Conservation (phyloP, 2,329 filamentous ascomycete species). For the Colletotrichum coccodes region DNA sequence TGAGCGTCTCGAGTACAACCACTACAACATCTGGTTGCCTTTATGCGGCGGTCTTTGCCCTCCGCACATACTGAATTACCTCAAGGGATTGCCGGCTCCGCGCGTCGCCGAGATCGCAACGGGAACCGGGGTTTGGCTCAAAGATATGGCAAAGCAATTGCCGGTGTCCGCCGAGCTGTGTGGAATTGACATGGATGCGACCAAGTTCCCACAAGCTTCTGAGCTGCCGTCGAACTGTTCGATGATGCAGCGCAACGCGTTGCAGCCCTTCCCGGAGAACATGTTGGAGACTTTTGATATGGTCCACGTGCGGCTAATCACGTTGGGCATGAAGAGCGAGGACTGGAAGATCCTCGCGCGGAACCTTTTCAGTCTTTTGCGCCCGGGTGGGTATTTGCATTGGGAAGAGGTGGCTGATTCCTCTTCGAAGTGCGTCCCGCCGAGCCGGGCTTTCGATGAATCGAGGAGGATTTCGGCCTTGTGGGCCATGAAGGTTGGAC, state of each 20-base stretch:
- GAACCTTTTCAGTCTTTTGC: constrained; percentile 25
- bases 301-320: constrained; percentile 31
- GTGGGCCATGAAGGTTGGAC: not conserved
- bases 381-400: constrained; percentile 31
- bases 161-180: constrained; percentile 21
- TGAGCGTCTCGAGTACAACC: constrained; percentile 20
- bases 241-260: constrained; percentile 15
- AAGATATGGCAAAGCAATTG: constrained; percentile 30
- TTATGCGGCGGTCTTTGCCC: constrained; percentile 17
- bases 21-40: constrained; percentile 1
- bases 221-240: constrained; percentile 28
- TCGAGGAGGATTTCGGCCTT: not conserved
- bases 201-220: constrained; percentile 31
- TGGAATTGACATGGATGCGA: constrained; percentile 35
- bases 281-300: constrained; percentile 30
- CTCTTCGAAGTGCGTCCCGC: constrained; percentile 7
- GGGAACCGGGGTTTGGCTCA: constrained; percentile 37
- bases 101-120: constrained; percentile 33
- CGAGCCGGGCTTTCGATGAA: constrained; percentile 19
- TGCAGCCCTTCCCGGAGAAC: constrained; percentile 29
- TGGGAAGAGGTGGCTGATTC: constrained; percentile 31
- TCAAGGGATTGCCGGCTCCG: not conserved
- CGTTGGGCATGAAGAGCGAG: constrained; percentile 25
- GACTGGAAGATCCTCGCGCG: constrained; percentile 27
- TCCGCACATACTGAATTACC: not conserved